Conservation (phyloP, 495 filamentous ascomycete genomes). For the Margaritispora aquatica region DNA sequence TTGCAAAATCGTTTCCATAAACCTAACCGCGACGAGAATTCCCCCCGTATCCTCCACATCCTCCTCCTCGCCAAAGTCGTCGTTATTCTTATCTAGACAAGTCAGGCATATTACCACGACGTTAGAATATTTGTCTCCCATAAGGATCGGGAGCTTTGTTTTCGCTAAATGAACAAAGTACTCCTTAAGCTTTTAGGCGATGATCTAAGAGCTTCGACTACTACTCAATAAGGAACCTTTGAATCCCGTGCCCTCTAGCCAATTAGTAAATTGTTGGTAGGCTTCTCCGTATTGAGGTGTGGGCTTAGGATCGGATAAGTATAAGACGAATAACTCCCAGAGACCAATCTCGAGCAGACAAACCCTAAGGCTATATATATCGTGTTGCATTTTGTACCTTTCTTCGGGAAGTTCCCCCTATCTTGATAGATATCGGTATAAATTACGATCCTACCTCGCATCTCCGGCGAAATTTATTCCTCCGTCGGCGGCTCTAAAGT, state of each 20-base stretch:
- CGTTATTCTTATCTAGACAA: slow-evolving; percentile 44
- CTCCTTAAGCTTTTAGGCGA: slow-evolving; percentile 4
- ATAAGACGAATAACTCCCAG: slow-evolving; percentile 8
- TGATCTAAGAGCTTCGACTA: neutral
- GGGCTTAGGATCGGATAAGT: neutral
- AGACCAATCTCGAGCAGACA: slow-evolving; percentile 27
- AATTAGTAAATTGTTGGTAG: too few relatives aligned
- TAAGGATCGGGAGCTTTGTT: slow-evolving; percentile 31
- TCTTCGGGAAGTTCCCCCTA: slow-evolving; percentile 16
- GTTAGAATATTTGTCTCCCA: slow-evolving; percentile 44
- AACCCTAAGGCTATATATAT: slow-evolving; percentile 26
- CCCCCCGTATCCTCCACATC: slow-evolving; percentile 47
- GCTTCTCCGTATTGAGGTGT: too few relatives aligned
- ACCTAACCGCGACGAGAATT: slow-evolving; percentile 39
- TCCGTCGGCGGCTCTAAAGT: slow-evolving; percentile 15
- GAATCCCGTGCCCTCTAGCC: too few relatives aligned
- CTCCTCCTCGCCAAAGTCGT: slow-evolving; percentile 35
- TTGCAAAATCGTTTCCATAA: slow-evolving; percentile 34
- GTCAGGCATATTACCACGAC: slow-evolving; percentile 47
- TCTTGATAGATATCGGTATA: slow-evolving; percentile 18
- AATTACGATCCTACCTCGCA: slow-evolving; percentile 1
- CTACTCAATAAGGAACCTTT: neutral
- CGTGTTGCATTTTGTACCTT: slow-evolving; percentile 27
- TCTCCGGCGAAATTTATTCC: slow-evolving; percentile 1
- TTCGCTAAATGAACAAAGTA: slow-evolving; percentile 8